Evolutionary conservation across 257 asterid species (phyloP).

Genomic region (Solanum microdontum): DNA sequence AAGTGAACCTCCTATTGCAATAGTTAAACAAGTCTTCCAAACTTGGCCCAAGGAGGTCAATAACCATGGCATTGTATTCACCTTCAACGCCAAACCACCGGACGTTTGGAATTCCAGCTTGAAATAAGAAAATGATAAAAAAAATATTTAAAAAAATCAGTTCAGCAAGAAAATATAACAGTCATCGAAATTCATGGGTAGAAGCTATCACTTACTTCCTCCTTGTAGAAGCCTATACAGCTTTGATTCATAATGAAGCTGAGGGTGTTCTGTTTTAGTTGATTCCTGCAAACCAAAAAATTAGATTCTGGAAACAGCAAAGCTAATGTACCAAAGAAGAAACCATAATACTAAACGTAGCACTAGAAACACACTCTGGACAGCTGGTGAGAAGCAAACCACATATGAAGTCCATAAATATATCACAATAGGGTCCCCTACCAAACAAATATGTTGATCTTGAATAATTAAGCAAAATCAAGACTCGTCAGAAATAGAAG

Average conservation of each 20-base stretch:
- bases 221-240: constrained; percentile 83
- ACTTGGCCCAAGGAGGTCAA: constrained; percentile 86
- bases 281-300: constrained; percentile 40
- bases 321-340: background rate
- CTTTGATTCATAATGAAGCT: constrained; percentile 87
- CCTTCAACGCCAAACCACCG: constrained; percentile 87
- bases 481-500: background rate
- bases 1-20: constrained; percentile 64
- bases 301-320: background rate
- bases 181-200: background rate
- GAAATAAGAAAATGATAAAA: constrained; percentile 12
- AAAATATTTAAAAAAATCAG: background rate
- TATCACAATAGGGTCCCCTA: background rate
- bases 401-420: background rate
- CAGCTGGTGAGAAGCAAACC: background rate
- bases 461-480: background rate
- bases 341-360: background rate
- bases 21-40: constrained; percentile 79
- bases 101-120: constrained; percentile 81
- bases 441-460: background rate
- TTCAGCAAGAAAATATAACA: background rate
- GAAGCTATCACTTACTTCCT: constrained; percentile 55
- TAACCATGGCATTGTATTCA: constrained; percentile 77
- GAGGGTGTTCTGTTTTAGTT: constrained; percentile 83
- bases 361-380: background rate